Evolutionary conservation across 2,329 filamentous ascomycete species (phyloP), one percentile per base, ranked within the genome.

Genomic region (Pseudopyrenochaeta lycopersici): DNA sequence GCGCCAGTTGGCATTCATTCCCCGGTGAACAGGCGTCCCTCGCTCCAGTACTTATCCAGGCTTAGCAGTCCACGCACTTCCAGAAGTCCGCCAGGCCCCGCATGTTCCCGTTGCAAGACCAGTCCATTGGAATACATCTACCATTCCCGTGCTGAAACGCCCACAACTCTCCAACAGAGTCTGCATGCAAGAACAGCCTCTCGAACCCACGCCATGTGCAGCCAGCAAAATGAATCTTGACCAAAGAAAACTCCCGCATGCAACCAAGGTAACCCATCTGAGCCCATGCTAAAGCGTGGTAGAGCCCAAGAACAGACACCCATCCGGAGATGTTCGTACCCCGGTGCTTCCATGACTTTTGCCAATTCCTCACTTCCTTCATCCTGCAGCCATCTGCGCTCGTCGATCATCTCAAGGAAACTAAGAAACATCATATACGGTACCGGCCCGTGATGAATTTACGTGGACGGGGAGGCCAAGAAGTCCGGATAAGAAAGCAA

Each of bases 201-300:
- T 43, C 52, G 46, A 36, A 50, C 55, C 52, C 35, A 4, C 23
- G 12, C 18, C 46, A 64, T 56, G 58, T 59, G 57, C 61, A 65
- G 54, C 60, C 60, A 58, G 55, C 55, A 52, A 58, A 66, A 70
- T 57, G 53, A 64, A 58, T 60, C 59, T 64, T 52, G 54, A 49
- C 57, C 52, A 63, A 68, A 63, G 52, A 42, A 67, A 71, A 73
- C 71, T 71, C 70, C 72, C 63, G 66, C 71, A 75, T 74, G 72
- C 72, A 74, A 64, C 64, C 56, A 54, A 59, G 60, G 52, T 59
- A 56, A 64, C 63, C 56, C 64, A 71, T 66, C 55, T 54, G 60
- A 68, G 52, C 60, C 59, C 54, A 66, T 64, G 63, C 64, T 62
- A 63, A 54, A 57, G 52, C 55, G 56, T 57, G 60, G 46, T 58